Evolutionary conservation across 176 grass and related monocot genomes (phyloP), one percentile per base, ranked within the genome.

Genomic region (Triticum turgidum): DNA sequence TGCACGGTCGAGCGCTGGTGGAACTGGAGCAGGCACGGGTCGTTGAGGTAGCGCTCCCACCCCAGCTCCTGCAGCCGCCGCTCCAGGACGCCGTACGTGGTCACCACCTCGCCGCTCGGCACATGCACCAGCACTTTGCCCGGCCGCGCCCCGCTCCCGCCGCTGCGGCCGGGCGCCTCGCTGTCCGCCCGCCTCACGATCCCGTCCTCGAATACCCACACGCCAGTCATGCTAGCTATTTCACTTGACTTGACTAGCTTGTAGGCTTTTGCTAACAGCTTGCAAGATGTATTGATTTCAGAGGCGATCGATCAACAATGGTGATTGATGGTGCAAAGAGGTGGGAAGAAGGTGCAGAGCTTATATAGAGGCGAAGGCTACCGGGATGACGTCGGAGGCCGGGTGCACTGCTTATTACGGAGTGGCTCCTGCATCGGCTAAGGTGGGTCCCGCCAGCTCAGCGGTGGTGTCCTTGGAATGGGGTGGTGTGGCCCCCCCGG

Each of bases 141-240:
- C 69, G 65, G 73, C 68, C 83, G 73, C 15, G 38, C 52, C 27
- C 69, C 76, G 65, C 51, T 54, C 51, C 11, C 77, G 5, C 78
- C 80, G 3, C 32, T 44, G 47, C 68, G 33, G 14, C 73, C 59
- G 6, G 64, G 35, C 33, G 64, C 42, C 35, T 80, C 85, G 84
- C 83, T 91, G 80, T 90, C 94, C 4, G 88, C 83, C 14, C 89
- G 83, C 56, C 94, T 85, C 10, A 91, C 87, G 34, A 96, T 86
- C 4, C 94, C 94, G 71, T 91, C 90, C 87, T 91, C 86, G 35
- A 96, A 96, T 39, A 96, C 89, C 94, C 94, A 96, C 70, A 96
- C 94, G 4, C 91, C 94, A 7, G 94, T 86, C 94, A 96, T 96
- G 20, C 20, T 29, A 1, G 20, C 20, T 29, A 1, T 49, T 42